Evolutionary conservation across 805 yeast genomes (phyloP).

Genomic region (Diddensiella caesifluorescens): DNA sequence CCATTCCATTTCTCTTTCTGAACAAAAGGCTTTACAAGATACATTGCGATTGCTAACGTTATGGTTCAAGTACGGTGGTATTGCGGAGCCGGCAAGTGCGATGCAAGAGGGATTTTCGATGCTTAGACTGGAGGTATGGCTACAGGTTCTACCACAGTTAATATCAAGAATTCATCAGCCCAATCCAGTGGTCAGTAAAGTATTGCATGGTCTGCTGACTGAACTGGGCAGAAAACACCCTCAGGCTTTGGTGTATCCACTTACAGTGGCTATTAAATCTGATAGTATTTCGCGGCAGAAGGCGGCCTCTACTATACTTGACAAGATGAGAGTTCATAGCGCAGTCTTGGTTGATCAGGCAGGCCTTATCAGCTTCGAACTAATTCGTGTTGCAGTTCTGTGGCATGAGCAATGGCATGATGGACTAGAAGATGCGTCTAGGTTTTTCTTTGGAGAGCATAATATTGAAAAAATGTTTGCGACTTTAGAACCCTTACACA

Average conservation of each 20-base stretch:
- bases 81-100: constrained; percentile 84
- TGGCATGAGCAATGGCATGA: constrained; percentile 99
- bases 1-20: constrained; percentile 85
- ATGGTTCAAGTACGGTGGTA: constrained; percentile 96
- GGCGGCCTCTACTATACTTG: constrained; percentile 88
- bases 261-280: constrained; percentile 92
- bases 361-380: constrained; percentile 86
- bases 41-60: constrained; percentile 81
- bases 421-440: constrained; percentile 93
- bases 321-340: constrained; percentile 86
- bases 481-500: constrained; percentile 83
- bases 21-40: constrained; percentile 85
- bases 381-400: constrained; percentile 88
- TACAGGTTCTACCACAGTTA: constrained; percentile 91
- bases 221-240: constrained; percentile 95
- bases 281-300: constrained; percentile 84
- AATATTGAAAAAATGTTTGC: constrained; percentile 93
- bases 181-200: constrained; percentile 71
- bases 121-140: constrained; percentile 90
- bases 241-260: constrained; percentile 90
- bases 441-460: constrained; percentile 88
- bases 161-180: constrained; percentile 97
- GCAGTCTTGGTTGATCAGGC: constrained; percentile 84
- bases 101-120: constrained; percentile 84
- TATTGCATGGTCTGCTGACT: constrained; percentile 72